phyloP scores from a whole-genome alignment of 2,329 filamentous ascomycete species.

The Ophiocordyceps sinensis region DNA sequence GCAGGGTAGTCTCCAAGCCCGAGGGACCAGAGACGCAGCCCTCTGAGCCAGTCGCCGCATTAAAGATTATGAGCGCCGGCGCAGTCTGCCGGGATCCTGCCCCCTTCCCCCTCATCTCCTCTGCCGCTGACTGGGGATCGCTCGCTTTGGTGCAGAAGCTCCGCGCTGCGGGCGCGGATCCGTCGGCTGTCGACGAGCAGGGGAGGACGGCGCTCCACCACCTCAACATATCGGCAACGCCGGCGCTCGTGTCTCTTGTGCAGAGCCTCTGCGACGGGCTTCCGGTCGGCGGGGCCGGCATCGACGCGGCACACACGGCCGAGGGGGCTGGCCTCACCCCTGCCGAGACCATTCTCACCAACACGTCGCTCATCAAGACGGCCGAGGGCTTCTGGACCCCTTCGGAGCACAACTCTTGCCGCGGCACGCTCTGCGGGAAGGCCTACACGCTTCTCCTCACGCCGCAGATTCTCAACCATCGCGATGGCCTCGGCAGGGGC shows the following conservation, averaged over 20 bases:
- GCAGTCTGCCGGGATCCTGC: not conserved
- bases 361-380: conserved; percentile 5
- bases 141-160: conserved; percentile 8
- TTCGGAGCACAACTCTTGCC: conserved; percentile 11
- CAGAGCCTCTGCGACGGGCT: conserved; percentile 6
- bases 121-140: conserved; percentile 13
- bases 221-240: conserved; percentile 11
- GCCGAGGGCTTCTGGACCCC: not conserved
- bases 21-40: not conserved
- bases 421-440: conserved; percentile 3
- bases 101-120: not conserved
- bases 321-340: conserved; percentile 7
- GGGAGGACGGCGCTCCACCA: conserved; percentile 9
- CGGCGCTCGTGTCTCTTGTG: conserved; percentile 10
- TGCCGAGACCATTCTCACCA: conserved; percentile 16
- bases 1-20: rapidly evolving
- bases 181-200: conserved; percentile 3
- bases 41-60: conserved; percentile 1
- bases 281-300: conserved; percentile 1
- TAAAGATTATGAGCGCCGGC: not conserved
- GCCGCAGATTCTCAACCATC: conserved; percentile 6
- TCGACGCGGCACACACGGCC: conserved; percentile 5
- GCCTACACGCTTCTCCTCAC: conserved; percentile 11
- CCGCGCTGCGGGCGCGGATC: conserved; percentile 7
- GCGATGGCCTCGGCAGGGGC: conserved; percentile 6